A percentile compares a stretch with the other conserved stretches of the same genome.
phyloP scores from a whole-genome alignment of 2,329 filamentous ascomycete species.

The Diplodia seriata region DNA sequence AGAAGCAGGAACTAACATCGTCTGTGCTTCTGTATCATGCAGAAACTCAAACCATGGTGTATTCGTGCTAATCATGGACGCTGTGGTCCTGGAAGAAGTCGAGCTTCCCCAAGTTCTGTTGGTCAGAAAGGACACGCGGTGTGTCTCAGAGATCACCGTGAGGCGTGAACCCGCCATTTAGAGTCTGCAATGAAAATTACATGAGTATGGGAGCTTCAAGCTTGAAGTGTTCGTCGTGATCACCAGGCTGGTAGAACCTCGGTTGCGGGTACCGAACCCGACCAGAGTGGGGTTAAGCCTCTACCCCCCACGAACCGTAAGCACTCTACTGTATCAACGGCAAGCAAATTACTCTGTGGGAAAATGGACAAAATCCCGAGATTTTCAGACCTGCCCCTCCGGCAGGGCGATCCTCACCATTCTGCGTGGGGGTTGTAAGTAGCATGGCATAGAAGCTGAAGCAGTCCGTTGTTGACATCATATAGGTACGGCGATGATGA shows the following conservation, averaged over 20 bases:
- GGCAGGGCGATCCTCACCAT: slow-evolving; percentile 55
- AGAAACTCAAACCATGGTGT: not conserved
- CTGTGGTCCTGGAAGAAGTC: not conserved
- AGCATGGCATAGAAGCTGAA: not conserved
- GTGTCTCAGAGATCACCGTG: not conserved
- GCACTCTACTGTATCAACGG: not conserved
- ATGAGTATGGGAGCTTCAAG: not conserved
- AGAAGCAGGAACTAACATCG: not conserved
- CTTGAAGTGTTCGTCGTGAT: slow-evolving; percentile 3
- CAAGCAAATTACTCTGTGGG: not conserved
- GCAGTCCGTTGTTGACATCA: not conserved
- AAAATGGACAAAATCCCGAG: slow-evolving; percentile 48
- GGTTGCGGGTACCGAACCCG: not conserved
- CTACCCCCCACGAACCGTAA: not conserved
- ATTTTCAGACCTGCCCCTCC: slow-evolving; percentile 58
- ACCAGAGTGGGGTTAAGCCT: slow-evolving; percentile 8
- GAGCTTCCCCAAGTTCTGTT: not conserved
- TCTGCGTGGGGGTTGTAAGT: slow-evolving; percentile 48
- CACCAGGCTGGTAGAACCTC: not conserved
- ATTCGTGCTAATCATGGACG: not conserved
- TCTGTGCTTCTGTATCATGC: not conserved
- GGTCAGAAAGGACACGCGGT: not conserved
- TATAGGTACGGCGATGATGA: slow-evolving; percentile 63
- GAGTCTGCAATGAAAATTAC: not conserved
- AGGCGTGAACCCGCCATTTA: not conserved